Evolutionary conservation across 768 basidiomycete genomes (phyloP).

Genomic region (Cystobasidium ongulense): DNA sequence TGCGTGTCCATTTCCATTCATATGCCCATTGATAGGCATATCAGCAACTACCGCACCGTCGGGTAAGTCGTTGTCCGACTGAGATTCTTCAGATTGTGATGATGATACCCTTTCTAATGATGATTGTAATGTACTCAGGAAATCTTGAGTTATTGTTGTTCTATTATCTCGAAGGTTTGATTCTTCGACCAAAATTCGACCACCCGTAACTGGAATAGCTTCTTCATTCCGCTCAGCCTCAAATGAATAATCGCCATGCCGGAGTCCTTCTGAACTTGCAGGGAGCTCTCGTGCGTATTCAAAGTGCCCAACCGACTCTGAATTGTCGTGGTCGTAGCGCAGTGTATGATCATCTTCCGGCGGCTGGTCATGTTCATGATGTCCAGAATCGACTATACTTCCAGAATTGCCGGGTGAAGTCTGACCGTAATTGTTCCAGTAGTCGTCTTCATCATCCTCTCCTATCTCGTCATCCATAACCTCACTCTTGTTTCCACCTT

Average conservation of each 20-base stretch:
- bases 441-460: background rate
- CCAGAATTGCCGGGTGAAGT: background rate
- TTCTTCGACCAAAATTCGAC: background rate
- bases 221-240: background rate
- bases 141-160: background rate
- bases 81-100: background rate
- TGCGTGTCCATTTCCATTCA: too few relatives aligned
- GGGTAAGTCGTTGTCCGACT: background rate
- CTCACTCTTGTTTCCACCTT: background rate
- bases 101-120: background rate
- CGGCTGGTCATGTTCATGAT: background rate
- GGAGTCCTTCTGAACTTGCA: background rate
- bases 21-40: too few relatives aligned
- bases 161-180: background rate
- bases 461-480: background rate
- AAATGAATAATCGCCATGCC: background rate
- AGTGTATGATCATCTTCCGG: background rate
- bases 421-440: conserved; percentile 18
- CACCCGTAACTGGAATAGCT: background rate
- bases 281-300: background rate
- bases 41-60: too few relatives aligned
- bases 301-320: background rate
- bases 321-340: background rate
- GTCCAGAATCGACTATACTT: background rate
- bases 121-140: background rate